Evolutionary conservation across 2,329 filamentous ascomycete species (phyloP), one percentile per base, ranked within the genome.

Genomic region (Mycocentrospora acerina): DNA sequence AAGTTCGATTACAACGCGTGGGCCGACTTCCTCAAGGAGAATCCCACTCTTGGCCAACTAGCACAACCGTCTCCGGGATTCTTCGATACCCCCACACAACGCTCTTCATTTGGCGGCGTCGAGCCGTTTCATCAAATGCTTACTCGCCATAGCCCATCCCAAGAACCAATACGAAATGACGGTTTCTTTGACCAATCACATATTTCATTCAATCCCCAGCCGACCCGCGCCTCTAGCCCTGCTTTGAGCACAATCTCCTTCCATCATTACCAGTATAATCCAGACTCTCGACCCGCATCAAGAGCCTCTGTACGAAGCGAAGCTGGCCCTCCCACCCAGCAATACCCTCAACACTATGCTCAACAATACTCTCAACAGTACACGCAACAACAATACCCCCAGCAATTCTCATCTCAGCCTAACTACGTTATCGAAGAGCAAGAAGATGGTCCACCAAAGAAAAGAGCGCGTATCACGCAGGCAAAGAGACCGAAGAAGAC

Each of bases 401-500:
- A 59, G 35, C 46, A 54, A 27, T 49, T 53, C 32, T 42, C 42
- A 6, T 40, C 44, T 42, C 47, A 53, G 24, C 51, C 54, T 24
- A 46, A 50, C 13, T 55, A 57, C 45, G 34, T 49, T 16, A 44
- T 58, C 14, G 59, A 66, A 22, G 51, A 57, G 18, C 57, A 62
- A 38, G 65, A 75, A 39, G 81, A 84, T 35, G 75, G 75, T 4
- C 79, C 78, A 17, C 73, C 76, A 47, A 86, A 82, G 56, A 96
- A 95, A 69, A 80, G 90, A 56, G 90, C 84, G 24, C 93, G 88
- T 59, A 80, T 85, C 16, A 88, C 82, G 14, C 80, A 85, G 59
- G 80, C 84, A 10, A 81, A 86, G 47, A 85, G 83, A 70, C 82
- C 82, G n/a, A 82, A 83, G 34, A 85, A 81, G 51, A 80, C 77